A percentile compares a stretch with the other conserved stretches of the same genome.
Conservation (phyloP, 805 yeast genomes). For the Cyberlindnera samutprakarnensis region DNA sequence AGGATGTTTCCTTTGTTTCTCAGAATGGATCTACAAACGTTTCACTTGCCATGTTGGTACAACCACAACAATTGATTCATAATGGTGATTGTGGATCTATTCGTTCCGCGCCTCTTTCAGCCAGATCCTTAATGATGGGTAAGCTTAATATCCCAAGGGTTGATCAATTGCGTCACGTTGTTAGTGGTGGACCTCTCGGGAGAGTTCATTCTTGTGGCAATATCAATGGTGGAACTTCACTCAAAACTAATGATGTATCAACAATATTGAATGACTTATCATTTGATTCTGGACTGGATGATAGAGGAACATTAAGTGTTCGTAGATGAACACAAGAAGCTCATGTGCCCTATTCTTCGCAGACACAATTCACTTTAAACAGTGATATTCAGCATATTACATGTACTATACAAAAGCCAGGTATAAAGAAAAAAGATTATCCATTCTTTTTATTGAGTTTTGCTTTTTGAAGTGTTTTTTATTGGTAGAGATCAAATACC, state of each 20-base stretch:
- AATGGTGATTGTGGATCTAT: constrained; percentile 16
- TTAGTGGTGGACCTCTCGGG: constrained; percentile 13
- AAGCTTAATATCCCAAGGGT: constrained; percentile 20
- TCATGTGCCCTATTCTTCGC: too few relatives aligned
- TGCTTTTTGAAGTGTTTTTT: too few relatives aligned
- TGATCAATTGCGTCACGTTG: constrained; percentile 19
- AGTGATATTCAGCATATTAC: too few relatives aligned
- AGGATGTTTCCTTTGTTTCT: constrained; percentile 13
- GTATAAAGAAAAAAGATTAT: too few relatives aligned
- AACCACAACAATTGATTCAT: constrained; percentile 6
- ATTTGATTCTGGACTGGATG: constrained; percentile 14
- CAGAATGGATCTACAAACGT: constrained; percentile 10
- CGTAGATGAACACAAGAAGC: constrained; percentile 1
- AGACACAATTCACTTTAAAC: too few relatives aligned
- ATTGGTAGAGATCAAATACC: too few relatives aligned
- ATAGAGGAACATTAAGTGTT: constrained; percentile 12
- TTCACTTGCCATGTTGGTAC: constrained; percentile 14
- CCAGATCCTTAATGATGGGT: constrained; percentile 19
- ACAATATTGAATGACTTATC: constrained; percentile 18
- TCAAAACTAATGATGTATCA: constrained; percentile 13
- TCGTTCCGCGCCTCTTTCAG: constrained; percentile 21
- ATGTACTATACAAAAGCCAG: too few relatives aligned
- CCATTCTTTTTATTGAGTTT: too few relatives aligned
- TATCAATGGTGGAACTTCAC: constrained; percentile 3
- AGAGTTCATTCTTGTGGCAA: constrained; percentile 1